Conservation (phyloP, 1,284 basidiomycete species). For the Melampsora abietis-canadensis region DNA sequence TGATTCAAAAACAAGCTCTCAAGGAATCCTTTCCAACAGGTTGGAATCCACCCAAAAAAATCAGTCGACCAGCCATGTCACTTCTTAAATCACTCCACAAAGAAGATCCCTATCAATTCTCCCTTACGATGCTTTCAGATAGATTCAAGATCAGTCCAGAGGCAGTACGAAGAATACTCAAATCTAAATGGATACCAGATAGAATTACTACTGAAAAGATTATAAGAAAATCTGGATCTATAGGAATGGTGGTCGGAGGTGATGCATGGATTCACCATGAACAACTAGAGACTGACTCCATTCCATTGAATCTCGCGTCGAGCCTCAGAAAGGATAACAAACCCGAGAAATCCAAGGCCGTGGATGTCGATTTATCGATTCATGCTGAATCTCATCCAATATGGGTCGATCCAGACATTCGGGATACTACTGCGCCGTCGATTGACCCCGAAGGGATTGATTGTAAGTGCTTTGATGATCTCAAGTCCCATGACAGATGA, state of each 20-base stretch:
- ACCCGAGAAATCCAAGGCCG: background rate
- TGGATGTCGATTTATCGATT: background rate
- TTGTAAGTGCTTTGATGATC: background rate
- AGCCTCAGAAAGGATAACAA: background rate
- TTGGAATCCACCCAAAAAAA: constrained; percentile 79
- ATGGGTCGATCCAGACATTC: constrained; percentile 5
- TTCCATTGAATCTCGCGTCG: constrained; percentile 26
- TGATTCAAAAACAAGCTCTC: constrained; percentile 61
- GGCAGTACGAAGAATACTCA: constrained; percentile 77
- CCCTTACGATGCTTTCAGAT: constrained; percentile 67
- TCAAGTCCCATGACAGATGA: too few relatives aligned
- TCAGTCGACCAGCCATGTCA: constrained; percentile 88
- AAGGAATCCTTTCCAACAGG: constrained; percentile 67
- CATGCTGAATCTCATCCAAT: background rate
- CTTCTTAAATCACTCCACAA: constrained; percentile 70
- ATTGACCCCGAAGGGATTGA: background rate
- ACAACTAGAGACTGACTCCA: constrained; percentile 30
- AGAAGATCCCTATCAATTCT: constrained; percentile 67
- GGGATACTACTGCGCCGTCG: background rate
- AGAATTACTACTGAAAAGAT: constrained; percentile 9
- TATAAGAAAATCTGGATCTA: background rate
- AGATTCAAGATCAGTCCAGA: constrained; percentile 80
- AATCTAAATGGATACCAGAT: constrained; percentile 71
- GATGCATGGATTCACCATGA: constrained; percentile 41
- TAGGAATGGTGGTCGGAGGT: background rate